A percentile compares a stretch with the other conserved stretches of the same genome.
phyloP scores from a whole-genome alignment of 352 stramenopile genomes.

The Aphanomyces cochlioides region DNA sequence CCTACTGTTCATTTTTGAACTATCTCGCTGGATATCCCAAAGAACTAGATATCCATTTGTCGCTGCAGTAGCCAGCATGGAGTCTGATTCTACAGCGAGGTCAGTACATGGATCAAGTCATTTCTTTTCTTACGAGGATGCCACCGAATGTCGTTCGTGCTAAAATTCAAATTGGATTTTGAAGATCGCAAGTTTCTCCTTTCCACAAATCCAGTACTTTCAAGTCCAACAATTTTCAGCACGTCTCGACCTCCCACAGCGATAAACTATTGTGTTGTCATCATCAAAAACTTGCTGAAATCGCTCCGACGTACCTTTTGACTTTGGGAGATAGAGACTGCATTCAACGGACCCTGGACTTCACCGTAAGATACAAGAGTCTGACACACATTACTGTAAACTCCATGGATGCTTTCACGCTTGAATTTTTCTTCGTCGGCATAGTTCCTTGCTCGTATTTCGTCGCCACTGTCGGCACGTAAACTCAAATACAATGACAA shows the following conservation, averaged over 20 bases:
- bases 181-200: constrained; percentile 80
- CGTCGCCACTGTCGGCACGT: no score
- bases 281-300: not conserved
- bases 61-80: constrained; percentile 75
- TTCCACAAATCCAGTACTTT: constrained; percentile 70
- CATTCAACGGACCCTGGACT: constrained; percentile 67
- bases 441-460: no score
- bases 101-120: not conserved
- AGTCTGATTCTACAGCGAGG: constrained; percentile 56
- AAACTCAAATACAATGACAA: no score
- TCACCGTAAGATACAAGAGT: not conserved
- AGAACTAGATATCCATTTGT: constrained; percentile 84
- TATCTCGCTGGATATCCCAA: constrained; percentile 84
- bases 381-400: constrained; percentile 38
- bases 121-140: constrained; percentile 57
- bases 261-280: constrained; percentile 41
- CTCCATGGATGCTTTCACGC: constrained; percentile 80
- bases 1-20: constrained; percentile 82
- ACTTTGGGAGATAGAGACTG: constrained; percentile 77
- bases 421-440: constrained; percentile 21
- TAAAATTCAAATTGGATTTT: constrained; percentile 84
- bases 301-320: constrained; percentile 39
- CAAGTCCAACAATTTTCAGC: constrained; percentile 79
- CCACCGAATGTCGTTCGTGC: constrained; percentile 87
- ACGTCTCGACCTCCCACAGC: constrained; percentile 83